Conservation (phyloP, 2,329 filamentous ascomycete genomes). For the Phialemonium atrogriseum region DNA sequence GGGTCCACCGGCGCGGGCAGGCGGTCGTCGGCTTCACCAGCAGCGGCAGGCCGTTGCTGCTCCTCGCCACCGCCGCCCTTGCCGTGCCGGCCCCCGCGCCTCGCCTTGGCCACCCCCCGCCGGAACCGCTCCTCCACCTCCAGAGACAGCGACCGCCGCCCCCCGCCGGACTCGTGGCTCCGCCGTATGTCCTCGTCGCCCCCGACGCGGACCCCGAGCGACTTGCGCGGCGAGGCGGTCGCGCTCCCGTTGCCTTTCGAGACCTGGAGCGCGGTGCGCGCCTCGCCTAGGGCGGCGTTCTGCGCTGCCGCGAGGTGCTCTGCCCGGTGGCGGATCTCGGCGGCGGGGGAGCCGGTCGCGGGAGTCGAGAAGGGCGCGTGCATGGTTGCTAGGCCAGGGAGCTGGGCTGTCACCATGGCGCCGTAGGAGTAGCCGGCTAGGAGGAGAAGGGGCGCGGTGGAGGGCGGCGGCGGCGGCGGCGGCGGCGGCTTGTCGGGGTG, state of each 20-base stretch:
- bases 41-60: slow-evolving; percentile 2
- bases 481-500: slow-evolving; percentile 4
- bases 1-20: slow-evolving; percentile 24
- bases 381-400: slow-evolving; percentile 56
- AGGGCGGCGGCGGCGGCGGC: not conserved
- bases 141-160: slow-evolving; percentile 26
- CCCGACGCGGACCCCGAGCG: slow-evolving; percentile 38
- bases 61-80: not conserved
- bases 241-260: slow-evolving; percentile 17
- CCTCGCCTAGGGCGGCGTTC: slow-evolving; percentile 33
- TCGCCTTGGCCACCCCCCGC: slow-evolving; percentile 34
- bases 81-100: slow-evolving; percentile 16
- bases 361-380: slow-evolving; percentile 50
- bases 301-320: slow-evolving; percentile 58
- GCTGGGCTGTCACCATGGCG: slow-evolving; percentile 66
- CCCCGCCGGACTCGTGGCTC: slow-evolving; percentile 30
- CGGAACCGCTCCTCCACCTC: slow-evolving; percentile 40
- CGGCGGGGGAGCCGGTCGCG: slow-evolving; percentile 45
- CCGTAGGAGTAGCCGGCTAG: slow-evolving; percentile 87
- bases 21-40: slow-evolving; percentile 8
- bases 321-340: slow-evolving; percentile 64
- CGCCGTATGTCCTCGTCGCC: slow-evolving; percentile 36
- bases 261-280: slow-evolving; percentile 22
- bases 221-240: slow-evolving; percentile 20
- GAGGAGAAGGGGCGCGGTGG: slow-evolving; percentile 34